Evolutionary conservation across 805 yeast genomes (phyloP), one percentile per base, ranked within the genome.

Genomic region (Zygotorulaspora florentina): DNA sequence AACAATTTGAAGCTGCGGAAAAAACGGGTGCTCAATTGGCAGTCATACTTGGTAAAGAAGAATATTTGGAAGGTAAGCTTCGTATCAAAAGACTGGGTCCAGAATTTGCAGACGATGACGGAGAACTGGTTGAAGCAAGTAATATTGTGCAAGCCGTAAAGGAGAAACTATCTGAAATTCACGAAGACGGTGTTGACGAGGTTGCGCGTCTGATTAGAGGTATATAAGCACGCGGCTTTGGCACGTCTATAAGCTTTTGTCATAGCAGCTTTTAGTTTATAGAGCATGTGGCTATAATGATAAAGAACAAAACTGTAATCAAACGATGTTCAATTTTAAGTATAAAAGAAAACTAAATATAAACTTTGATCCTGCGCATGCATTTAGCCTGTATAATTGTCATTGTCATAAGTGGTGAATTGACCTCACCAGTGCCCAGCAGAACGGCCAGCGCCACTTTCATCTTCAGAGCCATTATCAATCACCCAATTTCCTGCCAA

Each of bases 1-100:
- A 91, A 68, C 99, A 93, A 71, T 93, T 93, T 54, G 98, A 91
- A 58, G 95, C 96, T 41, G 98, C 99, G 35, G 99, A 93, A 59
- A 90, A 87, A 69, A 73, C 88, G 2, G 98, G 96, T 18, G 87
- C 95, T 58, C 83, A 89, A 48, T 58, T 89, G 37, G 96, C 93
- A 10, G 96, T 93, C 36, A 93, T 93, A 55, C 73, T 93, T 46
- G 99, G 99, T 58, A 95, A 91, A 66, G 97, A 93, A 66, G 99
- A 93, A 69, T 89, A 70, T 59, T 56, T 65, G 25, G 80, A 78
- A 53, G 96, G 96, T 16, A 76, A 83, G 50, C 74, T 90, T 48
- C 83, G 96, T 72, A 83, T 93, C 50, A 93, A 93, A 74, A 76
- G 80, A 51, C 77, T 93, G 51, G 96, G 97, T 44, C 87, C 87